Evolutionary conservation across 2,329 filamentous ascomycete genomes (phyloP).

Genomic region (Penicillium sp.): DNA sequence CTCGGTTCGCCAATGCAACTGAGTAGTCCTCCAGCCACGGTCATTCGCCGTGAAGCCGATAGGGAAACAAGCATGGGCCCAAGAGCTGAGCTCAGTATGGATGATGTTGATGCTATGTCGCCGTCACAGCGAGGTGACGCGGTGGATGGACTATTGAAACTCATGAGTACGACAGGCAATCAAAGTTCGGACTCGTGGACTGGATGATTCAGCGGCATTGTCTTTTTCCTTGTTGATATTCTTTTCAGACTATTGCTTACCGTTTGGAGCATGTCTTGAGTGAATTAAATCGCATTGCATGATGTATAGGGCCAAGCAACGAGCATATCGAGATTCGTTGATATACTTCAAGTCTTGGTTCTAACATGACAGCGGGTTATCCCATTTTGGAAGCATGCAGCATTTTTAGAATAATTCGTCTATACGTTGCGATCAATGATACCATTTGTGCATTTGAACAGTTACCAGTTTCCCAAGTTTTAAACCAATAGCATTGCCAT

Average conservation of each 20-base stretch:
- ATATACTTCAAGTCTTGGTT: background rate
- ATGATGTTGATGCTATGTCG: conserved; percentile 12
- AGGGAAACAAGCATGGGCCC: conserved; percentile 15
- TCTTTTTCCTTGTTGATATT: conserved; percentile 6
- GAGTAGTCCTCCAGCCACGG: conserved; percentile 37
- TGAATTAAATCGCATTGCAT: background rate
- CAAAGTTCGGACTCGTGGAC: conserved; percentile 27
- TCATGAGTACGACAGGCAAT: conserved; percentile 39
- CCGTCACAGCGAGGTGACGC: conserved; percentile 39
- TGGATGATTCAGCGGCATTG: conserved; percentile 12
- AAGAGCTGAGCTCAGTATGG: conserved; percentile 5
- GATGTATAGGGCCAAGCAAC: background rate
- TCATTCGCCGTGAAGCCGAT: conserved; percentile 18
- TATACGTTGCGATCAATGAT: conserved; percentile 24
- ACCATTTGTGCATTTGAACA: conserved; percentile 19
- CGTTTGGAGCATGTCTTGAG: background rate
- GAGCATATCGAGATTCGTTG: background rate
- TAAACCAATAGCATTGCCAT: background rate
- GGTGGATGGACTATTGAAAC: conserved; percentile 41
- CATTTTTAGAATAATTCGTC: conserved; percentile 14
- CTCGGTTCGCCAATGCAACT: conserved; percentile 37
- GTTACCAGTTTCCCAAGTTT: background rate
- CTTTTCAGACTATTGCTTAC: background rate
- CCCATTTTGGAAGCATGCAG: conserved; percentile 13
- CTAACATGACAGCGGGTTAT: background rate